These are phyloP conservation scores for Talaromyces piceae DNA, from an alignment of 2,329 filamentous ascomycete genomes.

Conservation along the genomic window DNA sequence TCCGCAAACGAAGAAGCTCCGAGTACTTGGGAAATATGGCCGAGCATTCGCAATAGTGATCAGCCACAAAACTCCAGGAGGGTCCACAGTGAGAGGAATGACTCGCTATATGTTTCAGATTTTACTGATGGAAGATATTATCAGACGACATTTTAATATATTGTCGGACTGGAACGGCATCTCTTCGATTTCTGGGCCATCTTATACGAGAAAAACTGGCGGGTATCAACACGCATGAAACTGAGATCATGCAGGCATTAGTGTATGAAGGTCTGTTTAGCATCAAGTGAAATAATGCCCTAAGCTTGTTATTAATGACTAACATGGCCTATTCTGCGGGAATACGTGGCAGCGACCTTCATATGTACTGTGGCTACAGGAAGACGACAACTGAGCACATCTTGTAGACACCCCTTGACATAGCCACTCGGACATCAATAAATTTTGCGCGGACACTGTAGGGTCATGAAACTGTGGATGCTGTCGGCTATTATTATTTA, in stretches of 20 bases:
- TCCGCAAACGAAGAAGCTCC: not conserved
- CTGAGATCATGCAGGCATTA: conserved; percentile 67
- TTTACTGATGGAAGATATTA: too few relatives aligned
- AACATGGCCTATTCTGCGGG: conserved; percentile 71
- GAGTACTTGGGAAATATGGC: not conserved
- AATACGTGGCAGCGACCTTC: conserved; percentile 75
- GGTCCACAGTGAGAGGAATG: not conserved
- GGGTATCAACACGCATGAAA: not conserved
- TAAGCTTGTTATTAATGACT: conserved; percentile 60
- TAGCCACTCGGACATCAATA: too few relatives aligned
- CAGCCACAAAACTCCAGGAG: not conserved
- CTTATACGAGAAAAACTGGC: not conserved
- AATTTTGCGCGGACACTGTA: conserved; percentile 22
- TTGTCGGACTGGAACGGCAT: too few relatives aligned
- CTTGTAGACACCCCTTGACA: not conserved
- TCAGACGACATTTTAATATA: too few relatives aligned
- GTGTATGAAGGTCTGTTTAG: conserved; percentile 69
- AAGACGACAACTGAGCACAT: conserved; percentile 41
- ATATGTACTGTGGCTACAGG: conserved; percentile 67
- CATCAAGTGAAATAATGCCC: conserved; percentile 68
- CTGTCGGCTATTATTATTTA: too few relatives aligned
- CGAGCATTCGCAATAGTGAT: too few relatives aligned
- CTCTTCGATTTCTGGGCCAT: not conserved
- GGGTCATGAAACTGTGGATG: conserved; percentile 74
- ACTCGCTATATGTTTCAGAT: too few relatives aligned